Evolutionary conservation across 257 asterid genomes (phyloP).

Genomic region (Avicennia marina): DNA sequence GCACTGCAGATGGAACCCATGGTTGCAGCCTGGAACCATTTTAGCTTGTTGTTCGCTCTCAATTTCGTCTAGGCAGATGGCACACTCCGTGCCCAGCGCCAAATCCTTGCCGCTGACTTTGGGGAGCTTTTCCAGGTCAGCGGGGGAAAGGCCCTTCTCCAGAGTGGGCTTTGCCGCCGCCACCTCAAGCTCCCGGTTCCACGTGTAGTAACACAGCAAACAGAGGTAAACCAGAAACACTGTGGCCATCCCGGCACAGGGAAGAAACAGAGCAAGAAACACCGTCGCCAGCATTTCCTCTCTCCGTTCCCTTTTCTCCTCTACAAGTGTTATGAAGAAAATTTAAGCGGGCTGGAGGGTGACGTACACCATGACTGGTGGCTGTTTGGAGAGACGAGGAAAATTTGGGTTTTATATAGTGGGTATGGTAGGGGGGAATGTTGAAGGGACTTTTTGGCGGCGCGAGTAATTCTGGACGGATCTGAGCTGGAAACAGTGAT

Average conservation of each 20-base stretch:
- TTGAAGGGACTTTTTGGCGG: conserved; percentile 25
- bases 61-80: conserved; percentile 78
- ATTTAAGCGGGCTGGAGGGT: conserved; percentile 18
- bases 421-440: background rate
- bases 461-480: background rate
- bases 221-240: conserved; percentile 79
- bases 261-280: conserved; percentile 77
- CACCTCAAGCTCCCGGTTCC: conserved; percentile 13
- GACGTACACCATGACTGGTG: conserved; percentile 33
- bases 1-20: conserved; percentile 74
- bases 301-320: too few relatives aligned
- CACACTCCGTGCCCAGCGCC: conserved; percentile 64
- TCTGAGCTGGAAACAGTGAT: conserved; percentile 18
- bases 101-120: conserved; percentile 57
- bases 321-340: background rate
- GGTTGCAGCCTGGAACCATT: conserved; percentile 78
- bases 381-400: background rate
- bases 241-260: conserved; percentile 83
- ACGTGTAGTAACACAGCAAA: conserved; percentile 70
- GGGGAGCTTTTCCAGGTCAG: conserved; percentile 71
- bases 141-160: conserved; percentile 49
- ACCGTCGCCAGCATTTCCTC: too few relatives aligned
- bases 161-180: conserved; percentile 29
- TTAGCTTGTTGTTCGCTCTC: conserved; percentile 55
- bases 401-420: conserved; percentile 19